phyloP scores from a whole-genome alignment of 192 early-diverging fungal species.

The Coemansia sp. region DNA sequence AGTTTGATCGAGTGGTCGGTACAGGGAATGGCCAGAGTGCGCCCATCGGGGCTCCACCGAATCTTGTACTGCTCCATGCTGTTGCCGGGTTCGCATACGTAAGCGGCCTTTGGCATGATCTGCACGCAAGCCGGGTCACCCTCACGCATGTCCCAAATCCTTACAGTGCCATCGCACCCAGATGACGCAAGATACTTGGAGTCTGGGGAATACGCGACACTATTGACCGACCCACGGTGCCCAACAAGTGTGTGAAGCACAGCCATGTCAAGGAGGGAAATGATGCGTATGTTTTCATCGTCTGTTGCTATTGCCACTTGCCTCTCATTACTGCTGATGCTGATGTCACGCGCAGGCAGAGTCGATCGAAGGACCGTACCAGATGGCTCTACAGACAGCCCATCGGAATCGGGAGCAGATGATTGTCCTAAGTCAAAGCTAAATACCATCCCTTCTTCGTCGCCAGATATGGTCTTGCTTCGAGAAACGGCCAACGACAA shows the following conservation, averaged over 20 bases:
- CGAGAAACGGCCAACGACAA: conserved; percentile 29
- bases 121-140: conserved; percentile 49
- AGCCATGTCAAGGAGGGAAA: conserved; percentile 44
- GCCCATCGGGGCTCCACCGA: conserved; percentile 67
- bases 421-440: conserved; percentile 27
- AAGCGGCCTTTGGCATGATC: conserved; percentile 33
- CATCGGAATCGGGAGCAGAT: conserved; percentile 1
- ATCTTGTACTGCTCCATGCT: conserved; percentile 40
- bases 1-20: conserved; percentile 40
- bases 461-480: conserved; percentile 37
- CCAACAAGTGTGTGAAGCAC: conserved; percentile 36
- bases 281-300: conserved; percentile 37
- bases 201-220: conserved; percentile 41
- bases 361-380: conserved; percentile 44
- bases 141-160: conserved; percentile 63
- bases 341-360: conserved; percentile 48
- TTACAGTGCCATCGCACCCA: conserved; percentile 61
- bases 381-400: conserved; percentile 21
- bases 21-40: conserved; percentile 60
- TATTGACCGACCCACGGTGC: conserved; percentile 35
- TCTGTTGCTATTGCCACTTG: conserved; percentile 50
- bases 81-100: conserved; percentile 48
- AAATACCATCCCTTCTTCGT: conserved; percentile 41
- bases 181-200: conserved; percentile 46
- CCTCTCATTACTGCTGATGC: conserved; percentile 38